These are phyloP conservation scores for Nemania diffusa DNA, from an alignment of 2,329 filamentous ascomycete species.

Conservation along the genomic window DNA sequence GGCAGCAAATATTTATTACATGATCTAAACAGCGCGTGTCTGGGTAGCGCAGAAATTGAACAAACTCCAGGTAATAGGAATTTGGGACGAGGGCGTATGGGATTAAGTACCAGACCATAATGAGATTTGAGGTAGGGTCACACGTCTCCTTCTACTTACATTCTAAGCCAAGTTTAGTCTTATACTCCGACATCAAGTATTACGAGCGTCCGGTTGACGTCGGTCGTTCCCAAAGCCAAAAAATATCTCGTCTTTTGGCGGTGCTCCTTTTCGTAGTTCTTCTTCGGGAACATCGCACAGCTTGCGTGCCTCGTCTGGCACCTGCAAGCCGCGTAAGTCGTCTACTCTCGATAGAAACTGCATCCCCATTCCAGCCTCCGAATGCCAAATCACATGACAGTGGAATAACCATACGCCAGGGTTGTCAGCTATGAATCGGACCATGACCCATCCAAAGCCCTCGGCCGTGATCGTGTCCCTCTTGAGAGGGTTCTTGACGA, in stretches of 20 bases:
- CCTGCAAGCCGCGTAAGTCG: slow-evolving; percentile 53
- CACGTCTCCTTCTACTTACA: background rate
- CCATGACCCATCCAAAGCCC: slow-evolving; percentile 61
- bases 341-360: slow-evolving; percentile 59
- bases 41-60: background rate
- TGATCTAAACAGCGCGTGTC: background rate
- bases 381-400: slow-evolving; percentile 55
- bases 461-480: slow-evolving; percentile 59
- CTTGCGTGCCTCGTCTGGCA: slow-evolving; percentile 57
- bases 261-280: slow-evolving; percentile 60
- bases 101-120: background rate
- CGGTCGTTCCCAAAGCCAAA: slow-evolving; percentile 48
- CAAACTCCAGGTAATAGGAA: background rate
- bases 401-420: slow-evolving; percentile 58
- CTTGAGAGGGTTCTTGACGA: slow-evolving; percentile 56
- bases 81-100: background rate
- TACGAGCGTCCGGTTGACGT: background rate
- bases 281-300: slow-evolving; percentile 57
- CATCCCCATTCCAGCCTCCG: slow-evolving; percentile 54
- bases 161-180: background rate
- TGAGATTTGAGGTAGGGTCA: background rate
- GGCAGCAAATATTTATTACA: background rate
- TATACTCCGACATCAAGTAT: background rate
- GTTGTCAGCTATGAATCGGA: slow-evolving; percentile 62
- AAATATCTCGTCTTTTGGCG: slow-evolving; percentile 61